Base-by-base conservation (phyloP, 352 stramenopile species). In the Globisporangium spinosum region DNA sequence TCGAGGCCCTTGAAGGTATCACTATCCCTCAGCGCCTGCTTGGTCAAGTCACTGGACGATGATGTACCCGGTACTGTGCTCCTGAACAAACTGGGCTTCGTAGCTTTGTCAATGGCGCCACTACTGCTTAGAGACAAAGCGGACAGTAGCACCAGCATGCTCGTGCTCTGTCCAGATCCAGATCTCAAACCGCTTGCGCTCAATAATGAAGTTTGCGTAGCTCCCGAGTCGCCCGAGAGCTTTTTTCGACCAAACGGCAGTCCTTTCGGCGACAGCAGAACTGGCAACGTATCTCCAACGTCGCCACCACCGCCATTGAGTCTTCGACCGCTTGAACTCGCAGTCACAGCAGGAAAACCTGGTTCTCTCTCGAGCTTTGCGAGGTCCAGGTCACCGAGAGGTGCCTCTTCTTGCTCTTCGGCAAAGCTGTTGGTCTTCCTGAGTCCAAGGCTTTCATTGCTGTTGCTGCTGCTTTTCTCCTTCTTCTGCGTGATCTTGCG, bases 1-100 rank as follows among this genome's bases (percentile, higher is more conserved):
- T 91, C 81, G 64, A 91, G 77, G 0, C 75, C 74, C 12, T 82
- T 69, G 60, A 75, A 70, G 0, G 54, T 76, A 1, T 72, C 69
- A 5, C 74, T 75, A 47, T 25, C 71, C 25, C 69, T 49, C 8
- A 80, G 66, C 17, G 77, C 23, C 47, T 76, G 62, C 49, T 72
- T 72, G 2, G n/a, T 58, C 59, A 27, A 65, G 9, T 57, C 59
- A 20, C 17, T 56, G 22, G 58, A 40, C 32, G 35, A 63, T 8
- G 54, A 7, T 2, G 4, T 17, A 34, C 8, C 43, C 32, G n/a
- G 27, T n/a, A n/a, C 2, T 32, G 58, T 22, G 13, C 7, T 34
- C 25, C 38, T 53, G 59, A 65, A 38, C 40, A 65, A n/a, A 25
- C 59, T 55, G 23, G 3, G 17, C 8, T 58, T 45, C 22, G 1